Evolutionary conservation across 441 rosid genomes (phyloP).

Genomic region (Jatropha podagrica): DNA sequence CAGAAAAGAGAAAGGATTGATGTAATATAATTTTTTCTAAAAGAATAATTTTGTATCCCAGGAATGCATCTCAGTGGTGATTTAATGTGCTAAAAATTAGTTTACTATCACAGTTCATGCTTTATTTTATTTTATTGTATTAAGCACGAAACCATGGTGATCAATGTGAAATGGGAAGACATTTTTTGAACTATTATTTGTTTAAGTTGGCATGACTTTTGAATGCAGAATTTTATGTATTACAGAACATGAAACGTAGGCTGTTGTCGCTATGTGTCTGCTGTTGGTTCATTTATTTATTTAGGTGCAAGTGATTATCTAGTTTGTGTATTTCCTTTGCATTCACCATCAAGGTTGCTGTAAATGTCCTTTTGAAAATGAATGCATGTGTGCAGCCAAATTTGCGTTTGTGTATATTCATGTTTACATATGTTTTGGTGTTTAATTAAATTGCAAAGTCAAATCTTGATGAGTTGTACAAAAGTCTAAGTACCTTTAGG

Average conservation of each 20-base stretch:
- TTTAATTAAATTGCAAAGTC: not conserved
- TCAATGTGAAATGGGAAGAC: not conserved
- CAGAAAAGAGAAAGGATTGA: too few species aligned
- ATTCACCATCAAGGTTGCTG: not conserved
- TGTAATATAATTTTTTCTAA: too few species aligned
- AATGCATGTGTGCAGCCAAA: not conserved
- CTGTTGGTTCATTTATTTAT: conserved; percentile 1
- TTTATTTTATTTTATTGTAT: too few species aligned
- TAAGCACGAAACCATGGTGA: too few species aligned
- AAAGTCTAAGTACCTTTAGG: not conserved
- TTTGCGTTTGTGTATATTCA: not conserved
- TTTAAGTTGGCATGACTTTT: not conserved
- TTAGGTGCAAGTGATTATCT: not conserved
- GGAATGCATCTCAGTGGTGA: not conserved
- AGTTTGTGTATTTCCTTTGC: not conserved
- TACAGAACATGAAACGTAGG: not conserved
- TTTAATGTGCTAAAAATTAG: not conserved
- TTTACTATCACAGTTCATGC: not conserved
- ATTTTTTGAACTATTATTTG: not conserved
- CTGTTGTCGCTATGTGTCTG: not conserved
- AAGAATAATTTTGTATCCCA: not conserved
- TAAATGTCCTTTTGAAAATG: not conserved
- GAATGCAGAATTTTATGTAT: not conserved
- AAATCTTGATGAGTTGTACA: not conserved
- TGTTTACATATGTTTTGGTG: not conserved